Percentiles rank a stretch among this genome's conserved stretches.
phyloP scores from a whole-genome alignment of 1,284 basidiomycete genomes.

The Ustilago xerochloae region DNA sequence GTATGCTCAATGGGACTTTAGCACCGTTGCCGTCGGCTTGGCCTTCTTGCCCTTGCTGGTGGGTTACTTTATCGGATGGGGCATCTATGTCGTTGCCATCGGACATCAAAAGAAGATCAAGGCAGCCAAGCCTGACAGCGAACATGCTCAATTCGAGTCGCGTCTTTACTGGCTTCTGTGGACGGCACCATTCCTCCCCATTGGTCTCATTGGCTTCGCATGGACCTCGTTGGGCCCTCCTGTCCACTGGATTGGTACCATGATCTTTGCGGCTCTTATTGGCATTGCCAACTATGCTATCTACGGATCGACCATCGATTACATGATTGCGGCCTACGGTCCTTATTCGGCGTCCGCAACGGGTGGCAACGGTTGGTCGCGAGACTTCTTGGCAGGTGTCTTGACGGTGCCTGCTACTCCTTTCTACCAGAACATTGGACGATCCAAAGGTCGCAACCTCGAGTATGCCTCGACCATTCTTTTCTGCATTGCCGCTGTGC shows the following conservation, averaged over 20 bases:
- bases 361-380: slow-evolving; percentile 65
- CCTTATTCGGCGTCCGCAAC: slow-evolving; percentile 70
- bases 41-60: slow-evolving; percentile 69
- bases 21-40: slow-evolving; percentile 56
- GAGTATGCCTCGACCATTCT: slow-evolving; percentile 70
- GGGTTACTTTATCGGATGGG: slow-evolving; percentile 70
- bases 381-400: slow-evolving; percentile 69
- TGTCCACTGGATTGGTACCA: slow-evolving; percentile 70
- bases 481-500: slow-evolving; percentile 67
- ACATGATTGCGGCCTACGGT: slow-evolving; percentile 70
- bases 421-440: slow-evolving; percentile 67
- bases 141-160: slow-evolving; percentile 65
- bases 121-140: slow-evolving; percentile 54
- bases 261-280: slow-evolving; percentile 69
- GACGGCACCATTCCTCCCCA: slow-evolving; percentile 67
- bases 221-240: slow-evolving; percentile 70
- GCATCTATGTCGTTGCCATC: slow-evolving; percentile 68
- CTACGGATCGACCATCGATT: slow-evolving; percentile 69
- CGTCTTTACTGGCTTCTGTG: slow-evolving; percentile 69
- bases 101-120: slow-evolving; percentile 63
- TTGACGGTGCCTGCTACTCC: slow-evolving; percentile 69
- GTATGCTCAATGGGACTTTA: slow-evolving; percentile 69
- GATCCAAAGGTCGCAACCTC: slow-evolving; percentile 58
- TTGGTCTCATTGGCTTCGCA: slow-evolving; percentile 70
- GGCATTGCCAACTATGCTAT: slow-evolving; percentile 68